These are phyloP conservation scores for Rhododendron griersonianum DNA, from an alignment of 148 eudicot genomes.

Conservation along the genomic window DNA sequence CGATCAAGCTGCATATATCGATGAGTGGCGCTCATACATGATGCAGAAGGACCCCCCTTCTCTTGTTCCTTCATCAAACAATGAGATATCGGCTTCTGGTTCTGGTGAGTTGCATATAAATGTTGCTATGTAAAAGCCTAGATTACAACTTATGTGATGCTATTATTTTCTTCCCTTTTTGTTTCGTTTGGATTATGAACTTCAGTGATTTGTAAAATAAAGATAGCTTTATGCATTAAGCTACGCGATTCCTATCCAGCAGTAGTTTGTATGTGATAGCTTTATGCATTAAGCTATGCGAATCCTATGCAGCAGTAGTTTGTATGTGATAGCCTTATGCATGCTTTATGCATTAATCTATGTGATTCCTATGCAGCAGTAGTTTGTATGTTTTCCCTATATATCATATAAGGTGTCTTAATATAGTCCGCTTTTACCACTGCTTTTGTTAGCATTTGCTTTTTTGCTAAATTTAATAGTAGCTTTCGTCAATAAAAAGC, in stretches of 20 bases:
- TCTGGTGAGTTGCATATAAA: conserved; percentile 4
- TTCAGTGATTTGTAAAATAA: background rate
- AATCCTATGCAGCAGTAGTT: too few species aligned
- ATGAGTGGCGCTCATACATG: conserved; percentile 19
- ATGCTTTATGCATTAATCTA: background rate
- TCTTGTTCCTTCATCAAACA: background rate
- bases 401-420: too few species aligned
- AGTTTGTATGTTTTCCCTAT: too few species aligned
- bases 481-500: too few species aligned
- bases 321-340: too few species aligned
- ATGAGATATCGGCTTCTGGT: background rate
- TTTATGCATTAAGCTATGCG: background rate
- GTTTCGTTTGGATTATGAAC: background rate
- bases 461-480: too few species aligned
- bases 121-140: background rate
- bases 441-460: too few species aligned
- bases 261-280: too few species aligned
- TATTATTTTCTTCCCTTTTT: background rate
- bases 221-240: too few species aligned
- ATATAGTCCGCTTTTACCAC: too few species aligned
- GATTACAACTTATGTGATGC: background rate
- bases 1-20: conserved; percentile 9
- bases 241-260: too few species aligned
- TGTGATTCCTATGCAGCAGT: background rate
- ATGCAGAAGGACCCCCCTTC: background rate